Base-by-base conservation (phyloP, 768 basidiomycete species). In the Suillus cothurnatus region DNA sequence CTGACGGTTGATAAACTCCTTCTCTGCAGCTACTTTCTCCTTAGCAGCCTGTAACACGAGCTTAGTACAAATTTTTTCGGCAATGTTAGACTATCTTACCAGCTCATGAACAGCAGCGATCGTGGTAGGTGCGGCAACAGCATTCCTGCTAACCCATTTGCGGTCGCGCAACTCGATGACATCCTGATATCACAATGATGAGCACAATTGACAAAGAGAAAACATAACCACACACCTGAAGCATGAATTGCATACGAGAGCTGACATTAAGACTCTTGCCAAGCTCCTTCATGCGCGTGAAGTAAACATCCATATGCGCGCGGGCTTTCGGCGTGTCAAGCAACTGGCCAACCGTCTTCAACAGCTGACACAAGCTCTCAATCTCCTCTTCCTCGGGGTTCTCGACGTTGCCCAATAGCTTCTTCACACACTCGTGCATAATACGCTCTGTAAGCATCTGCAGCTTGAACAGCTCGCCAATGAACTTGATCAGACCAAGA, bases 341-440 rank as follows among this genome's bases (percentile, higher is more conserved):
- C n/a, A 85, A 81, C 62, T 84, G 82, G 63, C 97, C 97, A 60
- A 98, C 93, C 7, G 97, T 98, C 26, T 90, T 85, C 61, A 99
- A 77, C 61, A 99, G 85, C 76, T 94, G 95, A 85, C 95, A 98
- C 64, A 97, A 84, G 55, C 91, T 93, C 84, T 99, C 97, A 68
- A 99, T 92, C 74, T 97, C 97, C 80, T 98, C 97, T 79, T 99
- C 97, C 73, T 97, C 97, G 0, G 95, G 97, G 72, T 94, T 93
- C 70, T 94, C 90, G 64, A 97, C 92, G 74, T 99, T 98, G 63
- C 90, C 87, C 17, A 99, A 83, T 12, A 98, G 86, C 80, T 97
- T 96, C 86, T 95, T 94, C 74, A 98, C 89, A 83, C 96, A 99
- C 79, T 95, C 93, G 81, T 95, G 93, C 93, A 99, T 99, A 80